Percentiles rank a stretch among this genome's conserved stretches.
Evolutionary conservation across 495 filamentous ascomycete genomes (phyloP).

Genomic region (Lophium mytilinum): DNA sequence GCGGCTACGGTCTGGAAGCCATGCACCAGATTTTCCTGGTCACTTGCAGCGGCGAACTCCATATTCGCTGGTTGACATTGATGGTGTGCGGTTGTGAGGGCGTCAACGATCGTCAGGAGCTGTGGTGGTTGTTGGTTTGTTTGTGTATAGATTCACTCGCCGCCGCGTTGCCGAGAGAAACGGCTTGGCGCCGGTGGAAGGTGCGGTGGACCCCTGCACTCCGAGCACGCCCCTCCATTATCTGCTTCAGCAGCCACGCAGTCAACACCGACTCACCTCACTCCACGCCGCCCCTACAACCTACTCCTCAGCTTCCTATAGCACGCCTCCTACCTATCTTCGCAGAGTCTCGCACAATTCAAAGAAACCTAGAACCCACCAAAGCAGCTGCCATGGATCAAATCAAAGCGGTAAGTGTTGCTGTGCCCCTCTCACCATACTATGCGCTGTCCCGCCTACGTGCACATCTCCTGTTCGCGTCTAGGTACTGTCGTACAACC

Average conservation of each 20-base stretch:
- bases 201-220: background rate
- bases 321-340: background rate
- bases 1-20: constrained; percentile 68
- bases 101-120: constrained; percentile 7
- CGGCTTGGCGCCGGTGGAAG: constrained; percentile 2
- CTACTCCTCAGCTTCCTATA: background rate
- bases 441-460: too few relatives aligned
- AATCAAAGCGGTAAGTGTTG: constrained; percentile 63
- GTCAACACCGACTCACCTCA: background rate
- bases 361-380: background rate
- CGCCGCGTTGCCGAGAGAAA: background rate
- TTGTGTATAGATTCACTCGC: background rate
- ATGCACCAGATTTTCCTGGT: constrained; percentile 86
- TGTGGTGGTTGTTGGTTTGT: constrained; percentile 1
- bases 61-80: constrained; percentile 29
- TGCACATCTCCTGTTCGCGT: too few relatives aligned
- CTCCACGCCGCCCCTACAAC: background rate
- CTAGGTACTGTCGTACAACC: too few relatives aligned
- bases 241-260: background rate
- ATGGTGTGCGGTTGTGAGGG: constrained; percentile 6
- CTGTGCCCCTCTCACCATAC: too few relatives aligned
- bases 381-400: constrained; percentile 46
- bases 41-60: constrained; percentile 63
- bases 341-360: constrained; percentile 1
- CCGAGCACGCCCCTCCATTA: background rate